Evolutionary conservation across 2,329 filamentous ascomycete genomes (phyloP), one percentile per base, ranked within the genome.

Genomic region (Lasiodiplodia citricola): DNA sequence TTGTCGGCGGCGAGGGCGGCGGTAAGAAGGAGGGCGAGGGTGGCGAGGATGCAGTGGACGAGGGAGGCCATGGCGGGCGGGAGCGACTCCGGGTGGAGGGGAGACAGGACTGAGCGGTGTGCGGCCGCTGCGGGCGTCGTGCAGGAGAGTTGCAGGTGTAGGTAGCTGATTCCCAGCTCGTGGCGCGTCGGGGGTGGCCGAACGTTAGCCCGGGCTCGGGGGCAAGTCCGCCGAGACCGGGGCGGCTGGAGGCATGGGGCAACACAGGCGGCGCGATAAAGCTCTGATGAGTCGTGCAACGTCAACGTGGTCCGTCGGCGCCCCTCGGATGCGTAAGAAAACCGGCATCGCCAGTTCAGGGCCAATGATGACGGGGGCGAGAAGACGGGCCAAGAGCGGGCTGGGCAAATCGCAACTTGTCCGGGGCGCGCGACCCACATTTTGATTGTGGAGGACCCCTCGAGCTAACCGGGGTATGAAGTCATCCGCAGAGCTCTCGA

Each of bases 1-100:
- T 71, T 71, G 64, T 75, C 69, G 44, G 81, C 44, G 44, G 44
- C 76, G 73, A 79, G 70, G 90, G 81, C 77, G 66, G 79, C 65
- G 21, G 81, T 75, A 91, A 80, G 74, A 62, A 80, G 76, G 69
- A 82, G 70, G 25, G 80, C 68, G 25, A 79, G 65, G 38, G 68
- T 57, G 67, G 35, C 41, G 52, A 31, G n/a, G 23, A 52, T 21
- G 41, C 35, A 38, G 25, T 25, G 74, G 51, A 73, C 74, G 65
- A 75, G 70, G 69, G 79, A 71, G 52, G 79, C 74, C 81, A 83
- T 83, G 10, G 68, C 77, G 73, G 70, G 57, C 58, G 62, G n/a
- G 18, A 25, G 64, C 44, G 21, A 38, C 18, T 31, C 23, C 16
- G 18, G 41, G 14, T 37, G 44, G 44, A 47, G 25, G 28, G 14